Conservation (phyloP, 441 rosid genomes). For the Metrosideros polymorpha region DNA sequence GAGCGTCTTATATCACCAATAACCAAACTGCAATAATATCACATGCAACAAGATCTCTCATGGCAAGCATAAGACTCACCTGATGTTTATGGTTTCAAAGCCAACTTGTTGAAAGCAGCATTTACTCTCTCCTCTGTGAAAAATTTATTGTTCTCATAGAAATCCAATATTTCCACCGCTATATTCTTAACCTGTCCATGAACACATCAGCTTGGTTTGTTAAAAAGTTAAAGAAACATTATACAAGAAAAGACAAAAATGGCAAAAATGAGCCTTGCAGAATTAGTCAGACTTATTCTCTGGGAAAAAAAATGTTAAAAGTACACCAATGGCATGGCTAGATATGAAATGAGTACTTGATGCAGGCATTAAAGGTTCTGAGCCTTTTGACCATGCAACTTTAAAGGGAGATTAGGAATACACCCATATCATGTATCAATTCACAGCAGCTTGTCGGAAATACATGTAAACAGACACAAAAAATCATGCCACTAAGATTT, state of each 20-base stretch:
- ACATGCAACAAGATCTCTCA: neutral
- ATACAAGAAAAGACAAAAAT: neutral
- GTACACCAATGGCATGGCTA: neutral
- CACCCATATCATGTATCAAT: neutral
- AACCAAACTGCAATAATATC: neutral
- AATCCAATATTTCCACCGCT: slow-evolving; percentile 79
- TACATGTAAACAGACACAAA: neutral
- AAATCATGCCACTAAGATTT: neutral
- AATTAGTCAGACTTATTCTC: neutral
- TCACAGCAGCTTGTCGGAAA: neutral
- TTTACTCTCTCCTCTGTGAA: slow-evolving; percentile 48
- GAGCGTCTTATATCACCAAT: neutral
- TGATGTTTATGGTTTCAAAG: slow-evolving; percentile 25
- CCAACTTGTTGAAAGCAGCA: slow-evolving; percentile 58
- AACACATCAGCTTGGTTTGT: neutral
- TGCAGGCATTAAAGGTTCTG: neutral
- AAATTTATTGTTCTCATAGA: slow-evolving; percentile 60
- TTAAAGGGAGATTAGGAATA: neutral
- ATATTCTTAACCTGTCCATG: slow-evolving; percentile 75
- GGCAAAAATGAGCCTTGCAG: neutral
- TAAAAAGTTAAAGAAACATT: neutral
- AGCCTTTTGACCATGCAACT: neutral
- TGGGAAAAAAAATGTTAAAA: neutral
- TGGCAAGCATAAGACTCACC: neutral
- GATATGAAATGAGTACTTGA: neutral